A percentile compares a stretch with the other conserved stretches of the same genome.
These are phyloP conservation scores for Microsporum ferrugineum DNA, from an alignment of 2,329 filamentous ascomycete species.

Conservation along the genomic window DNA sequence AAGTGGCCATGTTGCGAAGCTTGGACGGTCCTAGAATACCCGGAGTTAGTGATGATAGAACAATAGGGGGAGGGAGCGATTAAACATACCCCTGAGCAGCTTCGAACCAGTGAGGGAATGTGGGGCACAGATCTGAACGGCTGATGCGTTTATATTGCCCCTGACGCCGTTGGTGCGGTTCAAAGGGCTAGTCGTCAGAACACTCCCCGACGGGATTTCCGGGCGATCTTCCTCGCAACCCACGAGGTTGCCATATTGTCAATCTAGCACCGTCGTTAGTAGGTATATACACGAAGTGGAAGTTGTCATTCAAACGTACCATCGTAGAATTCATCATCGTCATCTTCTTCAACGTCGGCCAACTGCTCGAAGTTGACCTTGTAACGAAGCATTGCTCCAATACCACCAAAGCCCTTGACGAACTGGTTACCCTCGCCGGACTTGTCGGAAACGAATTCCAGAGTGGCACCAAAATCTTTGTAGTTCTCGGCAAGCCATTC, in stretches of 20 bases:
- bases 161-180: slow-evolving; percentile 26
- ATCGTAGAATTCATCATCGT: slow-evolving; percentile 89
- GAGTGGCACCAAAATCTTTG: slow-evolving; percentile 88
- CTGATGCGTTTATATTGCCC: slow-evolving; percentile 24
- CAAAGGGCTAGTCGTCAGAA: slow-evolving; percentile 45
- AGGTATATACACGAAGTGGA: not conserved
- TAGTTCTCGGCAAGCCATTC: slow-evolving; percentile 99
- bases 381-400: slow-evolving; percentile 93
- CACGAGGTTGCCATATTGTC: slow-evolving; percentile 81
- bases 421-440: slow-evolving; percentile 99
- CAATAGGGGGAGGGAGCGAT: not conserved
- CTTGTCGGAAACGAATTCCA: slow-evolving; percentile 95
- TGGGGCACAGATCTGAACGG: slow-evolving; percentile 22
- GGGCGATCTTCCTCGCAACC: slow-evolving; percentile 72
- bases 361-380: slow-evolving; percentile 99
- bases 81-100: slow-evolving; percentile 29
- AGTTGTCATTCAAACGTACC: slow-evolving; percentile 31
- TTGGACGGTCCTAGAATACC: slow-evolving; percentile 32
- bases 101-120: slow-evolving; percentile 26
- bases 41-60: not conserved
- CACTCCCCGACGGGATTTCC: slow-evolving; percentile 41
- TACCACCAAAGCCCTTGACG: slow-evolving; percentile 98
- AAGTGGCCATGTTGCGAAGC: slow-evolving; percentile 26
- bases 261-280: slow-evolving; percentile 47
- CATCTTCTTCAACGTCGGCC: slow-evolving; percentile 72